A percentile compares a stretch with the other conserved stretches of the same genome.
Conservation (phyloP, 768 basidiomycete genomes). For the Calocybe cyanea region DNA sequence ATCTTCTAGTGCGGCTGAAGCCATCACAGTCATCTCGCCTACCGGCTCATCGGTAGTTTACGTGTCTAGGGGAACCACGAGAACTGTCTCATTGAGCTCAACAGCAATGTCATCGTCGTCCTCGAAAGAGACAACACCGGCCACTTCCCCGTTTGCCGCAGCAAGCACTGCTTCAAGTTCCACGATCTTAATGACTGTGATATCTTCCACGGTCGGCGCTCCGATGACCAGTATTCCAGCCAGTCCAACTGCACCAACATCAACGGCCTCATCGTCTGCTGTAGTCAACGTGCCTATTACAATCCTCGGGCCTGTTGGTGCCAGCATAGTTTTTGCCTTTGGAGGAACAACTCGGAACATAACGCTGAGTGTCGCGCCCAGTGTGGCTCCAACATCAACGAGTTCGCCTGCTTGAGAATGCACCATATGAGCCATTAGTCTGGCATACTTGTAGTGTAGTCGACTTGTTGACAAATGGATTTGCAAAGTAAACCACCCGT, state of each 20-base stretch:
- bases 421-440: too few relatives aligned
- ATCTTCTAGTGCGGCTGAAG: neutral
- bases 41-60: conserved; percentile 13
- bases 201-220: too few relatives aligned
- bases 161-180: neutral
- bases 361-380: neutral
- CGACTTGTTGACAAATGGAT: too few relatives aligned
- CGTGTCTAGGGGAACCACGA: conserved; percentile 8
- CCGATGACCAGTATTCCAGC: too few relatives aligned
- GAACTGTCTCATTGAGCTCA: conserved; percentile 6
- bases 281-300: conserved; percentile 6
- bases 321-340: conserved; percentile 10
- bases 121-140: too few relatives aligned
- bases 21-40: conserved; percentile 11
- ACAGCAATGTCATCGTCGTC: neutral
- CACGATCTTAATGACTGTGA: too few relatives aligned
- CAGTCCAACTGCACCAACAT: neutral
- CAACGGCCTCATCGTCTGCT: conserved; percentile 1
- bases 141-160: neutral
- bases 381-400: neutral
- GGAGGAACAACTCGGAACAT: conserved; percentile 6
- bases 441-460: too few relatives aligned
- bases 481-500: too few relatives aligned
- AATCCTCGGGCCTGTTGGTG: conserved; percentile 7
- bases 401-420: too few relatives aligned